Conservation (phyloP, 1,284 basidiomycete genomes). For the Termitomyces sp. region DNA sequence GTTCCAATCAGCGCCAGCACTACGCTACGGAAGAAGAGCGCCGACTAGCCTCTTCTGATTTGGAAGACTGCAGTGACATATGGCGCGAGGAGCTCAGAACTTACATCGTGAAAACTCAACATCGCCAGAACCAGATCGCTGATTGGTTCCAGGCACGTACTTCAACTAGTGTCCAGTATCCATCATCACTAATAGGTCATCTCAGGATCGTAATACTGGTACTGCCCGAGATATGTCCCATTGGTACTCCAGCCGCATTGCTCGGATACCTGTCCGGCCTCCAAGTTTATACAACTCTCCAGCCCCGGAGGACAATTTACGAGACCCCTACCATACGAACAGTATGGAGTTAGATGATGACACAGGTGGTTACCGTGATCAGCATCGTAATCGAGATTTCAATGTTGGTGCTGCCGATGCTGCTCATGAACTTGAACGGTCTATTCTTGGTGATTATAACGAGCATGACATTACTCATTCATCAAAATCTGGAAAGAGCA, state of each 20-base stretch:
- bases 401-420: slow-evolving; percentile 31
- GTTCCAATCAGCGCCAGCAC: slow-evolving; percentile 6
- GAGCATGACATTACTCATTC: slow-evolving; percentile 19
- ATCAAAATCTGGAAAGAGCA: slow-evolving; percentile 24
- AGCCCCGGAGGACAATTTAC: slow-evolving; percentile 37
- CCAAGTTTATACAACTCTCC: slow-evolving; percentile 28
- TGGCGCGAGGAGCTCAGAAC: slow-evolving; percentile 64
- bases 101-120: slow-evolving; percentile 66
- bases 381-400: slow-evolving; percentile 22
- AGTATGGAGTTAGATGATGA: slow-evolving; percentile 14
- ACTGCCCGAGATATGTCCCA: slow-evolving; percentile 59
- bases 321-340: slow-evolving; percentile 24
- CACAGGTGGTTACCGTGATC: slow-evolving; percentile 7
- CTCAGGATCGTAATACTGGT: slow-evolving; percentile 62
- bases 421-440: slow-evolving; percentile 34
- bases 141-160: slow-evolving; percentile 64
- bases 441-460: slow-evolving; percentile 29
- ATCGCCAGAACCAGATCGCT: slow-evolving; percentile 64
- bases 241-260: slow-evolving; percentile 59
- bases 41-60: slow-evolving; percentile 59
- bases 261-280: slow-evolving; percentile 51
- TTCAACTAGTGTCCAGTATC: slow-evolving; percentile 10
- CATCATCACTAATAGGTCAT: background rate
- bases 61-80: slow-evolving; percentile 72
- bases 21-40: slow-evolving; percentile 36